phyloP scores from a whole-genome alignment of 225 moss, liverwort and hornwort genomes.

The Asterella californica region DNA sequence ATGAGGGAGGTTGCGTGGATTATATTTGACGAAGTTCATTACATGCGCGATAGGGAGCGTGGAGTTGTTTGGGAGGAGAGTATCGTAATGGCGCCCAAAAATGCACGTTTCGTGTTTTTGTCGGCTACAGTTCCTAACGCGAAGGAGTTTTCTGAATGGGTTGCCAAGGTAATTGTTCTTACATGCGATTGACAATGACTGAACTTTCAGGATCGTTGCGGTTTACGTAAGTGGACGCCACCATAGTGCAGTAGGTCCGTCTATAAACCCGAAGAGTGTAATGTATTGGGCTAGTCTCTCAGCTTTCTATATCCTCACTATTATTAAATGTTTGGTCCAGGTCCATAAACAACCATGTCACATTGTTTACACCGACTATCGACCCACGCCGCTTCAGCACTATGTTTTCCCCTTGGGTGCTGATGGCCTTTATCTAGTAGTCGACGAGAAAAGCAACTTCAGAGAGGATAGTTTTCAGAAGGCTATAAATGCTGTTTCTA shows the following conservation, averaged over 20 bases:
- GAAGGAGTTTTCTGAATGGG: slow-evolving; percentile 99
- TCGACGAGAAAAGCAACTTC: slow-evolving; percentile 85
- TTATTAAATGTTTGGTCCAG: slow-evolving; percentile 27
- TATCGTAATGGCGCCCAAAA: slow-evolving; percentile 97
- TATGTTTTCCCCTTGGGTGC: slow-evolving; percentile 94
- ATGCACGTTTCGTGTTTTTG: slow-evolving; percentile 96
- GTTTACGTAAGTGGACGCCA: background rate
- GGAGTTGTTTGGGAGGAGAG: slow-evolving; percentile 99
- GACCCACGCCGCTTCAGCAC: slow-evolving; percentile 96
- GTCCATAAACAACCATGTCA: slow-evolving; percentile 97
- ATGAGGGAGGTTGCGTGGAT: slow-evolving; percentile 99
- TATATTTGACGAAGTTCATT: slow-evolving; percentile 99
- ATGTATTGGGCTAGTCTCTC: background rate
- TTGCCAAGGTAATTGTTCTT: slow-evolving; percentile 71
- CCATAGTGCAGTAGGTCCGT: background rate
- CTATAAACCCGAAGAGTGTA: background rate
- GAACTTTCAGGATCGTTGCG: background rate
- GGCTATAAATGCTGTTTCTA: slow-evolving; percentile 89
- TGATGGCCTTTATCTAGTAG: slow-evolving; percentile 92
- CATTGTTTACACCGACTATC: slow-evolving; percentile 95
- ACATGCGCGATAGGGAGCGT: slow-evolving; percentile 97
- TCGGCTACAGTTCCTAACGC: slow-evolving; percentile 99
- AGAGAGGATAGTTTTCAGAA: slow-evolving; percentile 94
- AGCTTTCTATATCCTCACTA: background rate
- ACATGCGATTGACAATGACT: background rate